Evolutionary conservation across 495 filamentous ascomycete species (phyloP).

Genomic region (Monascus purpureus): DNA sequence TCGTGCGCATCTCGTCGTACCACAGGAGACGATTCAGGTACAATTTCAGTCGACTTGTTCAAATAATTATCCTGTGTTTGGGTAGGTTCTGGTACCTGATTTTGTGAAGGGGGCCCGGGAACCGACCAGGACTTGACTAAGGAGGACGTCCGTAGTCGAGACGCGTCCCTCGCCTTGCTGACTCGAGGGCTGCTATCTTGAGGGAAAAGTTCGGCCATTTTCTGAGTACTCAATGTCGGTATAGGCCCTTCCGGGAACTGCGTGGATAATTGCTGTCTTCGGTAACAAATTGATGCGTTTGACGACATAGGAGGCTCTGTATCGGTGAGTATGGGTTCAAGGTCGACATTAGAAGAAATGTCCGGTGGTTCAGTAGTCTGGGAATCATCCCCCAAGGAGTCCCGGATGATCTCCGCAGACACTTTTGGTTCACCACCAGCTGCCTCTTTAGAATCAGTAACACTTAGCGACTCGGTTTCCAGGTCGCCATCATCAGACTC

Average conservation of each 20-base stretch:
- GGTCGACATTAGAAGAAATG: constrained; percentile 8
- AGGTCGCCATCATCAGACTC: constrained; percentile 23
- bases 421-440: not conserved
- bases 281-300: constrained; percentile 29
- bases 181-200: constrained; percentile 11
- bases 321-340: constrained; percentile 6
- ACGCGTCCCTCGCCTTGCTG: too few relatives aligned
- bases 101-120: constrained; percentile 9
- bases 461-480: constrained; percentile 8
- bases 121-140: not conserved
- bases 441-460: constrained; percentile 5
- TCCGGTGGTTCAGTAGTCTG: constrained; percentile 21
- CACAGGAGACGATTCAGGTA: constrained; percentile 30
- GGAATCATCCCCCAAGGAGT: constrained; percentile 15
- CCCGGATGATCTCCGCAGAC: constrained; percentile 2
- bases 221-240: constrained; percentile 28
- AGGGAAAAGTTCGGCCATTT: constrained; percentile 29
- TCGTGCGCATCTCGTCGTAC: constrained; percentile 11
- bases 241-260: constrained; percentile 31
- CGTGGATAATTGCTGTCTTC: constrained; percentile 23
- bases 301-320: constrained; percentile 21
- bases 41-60: constrained; percentile 17
- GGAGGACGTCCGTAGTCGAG: not conserved
- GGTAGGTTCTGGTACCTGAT: constrained; percentile 11
- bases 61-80: constrained; percentile 10